Evolutionary conservation across 1,284 basidiomycete genomes (phyloP).

Genomic region (Macrocybe sp.): DNA sequence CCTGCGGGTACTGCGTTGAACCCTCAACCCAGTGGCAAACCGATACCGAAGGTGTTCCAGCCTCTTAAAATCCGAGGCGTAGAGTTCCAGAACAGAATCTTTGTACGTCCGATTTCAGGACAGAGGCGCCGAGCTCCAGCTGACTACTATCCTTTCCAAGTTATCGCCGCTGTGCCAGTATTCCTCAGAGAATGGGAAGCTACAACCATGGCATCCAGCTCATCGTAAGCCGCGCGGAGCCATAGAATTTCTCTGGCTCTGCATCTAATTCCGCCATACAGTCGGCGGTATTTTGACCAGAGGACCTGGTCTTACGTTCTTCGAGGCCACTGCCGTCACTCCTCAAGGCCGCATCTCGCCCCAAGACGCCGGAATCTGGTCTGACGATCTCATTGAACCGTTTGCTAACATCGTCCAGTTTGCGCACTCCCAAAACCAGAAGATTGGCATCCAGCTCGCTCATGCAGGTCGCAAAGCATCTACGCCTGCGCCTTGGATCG

Average conservation of each 20-base stretch:
- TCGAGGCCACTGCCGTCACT: slow-evolving; percentile 57
- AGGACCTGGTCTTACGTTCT: slow-evolving; percentile 45
- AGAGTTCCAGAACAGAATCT: slow-evolving; percentile 69
- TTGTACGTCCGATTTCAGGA: slow-evolving; percentile 29
- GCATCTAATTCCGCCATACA: slow-evolving; percentile 8
- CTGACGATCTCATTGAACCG: slow-evolving; percentile 63
- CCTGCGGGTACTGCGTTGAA: slow-evolving; percentile 44
- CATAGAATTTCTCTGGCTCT: not conserved
- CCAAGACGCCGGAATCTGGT: slow-evolving; percentile 62
- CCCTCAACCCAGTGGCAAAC: slow-evolving; percentile 35
- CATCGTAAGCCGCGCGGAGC: slow-evolving; percentile 22
- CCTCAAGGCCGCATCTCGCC: slow-evolving; percentile 51
- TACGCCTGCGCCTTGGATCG: slow-evolving; percentile 54
- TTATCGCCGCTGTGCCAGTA: slow-evolving; percentile 58
- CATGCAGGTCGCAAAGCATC: slow-evolving; percentile 79
- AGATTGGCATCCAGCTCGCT: slow-evolving; percentile 74
- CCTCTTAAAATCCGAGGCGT: slow-evolving; percentile 59
- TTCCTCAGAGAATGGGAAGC: slow-evolving; percentile 49
- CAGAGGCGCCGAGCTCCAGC: not conserved
- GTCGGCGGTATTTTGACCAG: slow-evolving; percentile 41
- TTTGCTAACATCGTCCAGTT: slow-evolving; percentile 70
- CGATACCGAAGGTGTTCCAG: slow-evolving; percentile 57
- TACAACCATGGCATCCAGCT: slow-evolving; percentile 32
- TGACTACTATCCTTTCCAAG: slow-evolving; percentile 13
- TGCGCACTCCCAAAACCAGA: slow-evolving; percentile 63